Evolutionary conservation across 805 yeast species (phyloP), one percentile per base, ranked within the genome.

Genomic region (Wickerhamiella australiensis): DNA sequence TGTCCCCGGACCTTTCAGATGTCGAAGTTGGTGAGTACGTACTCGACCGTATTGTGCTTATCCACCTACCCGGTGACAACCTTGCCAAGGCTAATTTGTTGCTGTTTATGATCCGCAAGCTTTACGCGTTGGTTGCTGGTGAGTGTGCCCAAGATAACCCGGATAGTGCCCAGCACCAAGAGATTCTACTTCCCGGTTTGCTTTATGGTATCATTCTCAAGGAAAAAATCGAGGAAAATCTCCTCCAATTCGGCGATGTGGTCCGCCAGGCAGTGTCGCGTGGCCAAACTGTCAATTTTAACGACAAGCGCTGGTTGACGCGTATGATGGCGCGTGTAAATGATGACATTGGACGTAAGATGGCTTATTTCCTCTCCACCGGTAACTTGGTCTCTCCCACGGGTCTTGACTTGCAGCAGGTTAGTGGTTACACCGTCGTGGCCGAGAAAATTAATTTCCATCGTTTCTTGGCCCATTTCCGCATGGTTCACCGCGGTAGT

Each of bases 401-500:
- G 23, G 98, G 98, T 64, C 76, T 92, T 52, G 98, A 92, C 74
- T 77, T 92, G 67, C 98, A 92, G 68, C 98, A 92, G 72, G 95
- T 87, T 46, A 82, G 95, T 49, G 98, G 98, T 61, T 92, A 85
- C 67, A 92, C 98, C 1, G 98, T 92, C 57, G 97, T 92, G 54
- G 98, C 97, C 3, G 98, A 92, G 70, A 92, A 92, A 68, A 92
- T 92, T 68, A 92, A 92, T 66, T 92, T 87, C 75, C 83, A 92
- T 68, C 82, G 98, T 64, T 92, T 92, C 71, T 80, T 92, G 56
- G 81, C 97, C n/a, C 98, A 92, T 72, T 92, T 92, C 76, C 75
- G 98, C 70, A 92, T 92, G 98, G 97, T 92, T 48, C 98, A 92
- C 69, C 83, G 98, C 78, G 98, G 98, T 68, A 86, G 97, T 56